Base-by-base conservation (phyloP, 768 basidiomycete species). In the Epithele typhae region DNA sequence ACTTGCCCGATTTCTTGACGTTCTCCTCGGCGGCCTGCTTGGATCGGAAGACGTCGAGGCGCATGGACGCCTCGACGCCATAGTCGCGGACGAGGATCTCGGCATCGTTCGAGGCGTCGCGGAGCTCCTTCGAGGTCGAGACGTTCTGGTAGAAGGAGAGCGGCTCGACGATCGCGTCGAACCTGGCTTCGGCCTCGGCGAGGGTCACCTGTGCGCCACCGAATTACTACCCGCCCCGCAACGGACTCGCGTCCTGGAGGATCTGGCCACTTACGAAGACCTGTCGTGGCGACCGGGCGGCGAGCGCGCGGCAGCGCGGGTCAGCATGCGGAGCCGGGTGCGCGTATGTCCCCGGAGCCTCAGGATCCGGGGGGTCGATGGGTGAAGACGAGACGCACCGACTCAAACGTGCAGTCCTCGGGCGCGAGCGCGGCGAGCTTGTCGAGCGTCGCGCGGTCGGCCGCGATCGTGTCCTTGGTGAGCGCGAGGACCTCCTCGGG, bases 121-220 rank as follows among this genome's bases (percentile, higher is more conserved):
- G 78, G n/a, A 93, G 75, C 35, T 75, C 79, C 61, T 89, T 82
- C 45, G 73, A 70, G 1, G 81, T 69, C 22, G 87, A 85, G 22
- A 92, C 88, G 54, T 91, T 87, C 62, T 90, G 85, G 59, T 91
- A 87, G 66, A 94, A 93, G 0, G 72, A 65, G 17, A 89, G 71
- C 0, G 84, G 84, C 50, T 87, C 84, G 2, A 70, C 64, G 25
- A 68, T 60, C 7, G 61, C 51, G 37, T 80, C 76, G 21, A 81
- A 68, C 15, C 71, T 62, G 17, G 82, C 75, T 40, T 88, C 84
- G 10, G 74, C 77, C 19, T 71, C 57, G 1, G 82, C 77, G n/a
- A 91, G 77, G 9, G 74, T 68, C 17, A 74, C 57, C 85, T 89
- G 46, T 49, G 37, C 21, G 12, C 6, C 15, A 12, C 30, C 37